A percentile compares a stretch with the other conserved stretches of the same genome.
Evolutionary conservation across 2,329 filamentous ascomycete genomes (phyloP).

Genomic region (Gnomoniopsis sp.): DNA sequence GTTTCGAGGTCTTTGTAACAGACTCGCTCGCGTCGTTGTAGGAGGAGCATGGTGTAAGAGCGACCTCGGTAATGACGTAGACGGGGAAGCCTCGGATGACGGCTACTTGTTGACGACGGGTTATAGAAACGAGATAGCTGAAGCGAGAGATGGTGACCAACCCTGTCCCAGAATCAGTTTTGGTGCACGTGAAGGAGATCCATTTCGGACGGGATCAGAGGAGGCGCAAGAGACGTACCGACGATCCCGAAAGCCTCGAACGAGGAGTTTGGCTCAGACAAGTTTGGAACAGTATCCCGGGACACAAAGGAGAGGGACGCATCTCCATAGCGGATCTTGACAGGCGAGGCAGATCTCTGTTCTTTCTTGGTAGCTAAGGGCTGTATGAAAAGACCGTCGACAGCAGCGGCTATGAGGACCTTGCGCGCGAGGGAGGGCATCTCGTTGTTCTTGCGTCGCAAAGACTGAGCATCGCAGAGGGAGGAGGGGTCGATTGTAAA

Average conservation of each 20-base stretch:
- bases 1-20: slow-evolving; percentile 57
- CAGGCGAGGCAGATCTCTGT: slow-evolving; percentile 50
- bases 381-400: slow-evolving; percentile 80
- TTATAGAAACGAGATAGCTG: slow-evolving; percentile 84
- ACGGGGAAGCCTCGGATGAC: slow-evolving; percentile 78
- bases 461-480: slow-evolving; percentile 16
- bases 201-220: neutral
- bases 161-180: slow-evolving; percentile 50
- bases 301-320: slow-evolving; percentile 41
- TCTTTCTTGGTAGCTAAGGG: slow-evolving; percentile 63
- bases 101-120: slow-evolving; percentile 81
- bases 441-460: slow-evolving; percentile 18
- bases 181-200: neutral
- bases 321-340: slow-evolving; percentile 69
- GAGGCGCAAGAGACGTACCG: slow-evolving; percentile 38
- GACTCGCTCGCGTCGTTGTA: slow-evolving; percentile 70
- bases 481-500: slow-evolving; percentile 14
- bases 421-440: slow-evolving; percentile 82
- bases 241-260: slow-evolving; percentile 61
- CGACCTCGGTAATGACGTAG: slow-evolving; percentile 85
- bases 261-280: slow-evolving; percentile 41
- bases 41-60: slow-evolving; percentile 82
- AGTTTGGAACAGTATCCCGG: slow-evolving; percentile 44
- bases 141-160: slow-evolving; percentile 77
- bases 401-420: slow-evolving; percentile 73